Conservation (phyloP, 2,329 filamentous ascomycete genomes). For the Claviceps paspali region DNA sequence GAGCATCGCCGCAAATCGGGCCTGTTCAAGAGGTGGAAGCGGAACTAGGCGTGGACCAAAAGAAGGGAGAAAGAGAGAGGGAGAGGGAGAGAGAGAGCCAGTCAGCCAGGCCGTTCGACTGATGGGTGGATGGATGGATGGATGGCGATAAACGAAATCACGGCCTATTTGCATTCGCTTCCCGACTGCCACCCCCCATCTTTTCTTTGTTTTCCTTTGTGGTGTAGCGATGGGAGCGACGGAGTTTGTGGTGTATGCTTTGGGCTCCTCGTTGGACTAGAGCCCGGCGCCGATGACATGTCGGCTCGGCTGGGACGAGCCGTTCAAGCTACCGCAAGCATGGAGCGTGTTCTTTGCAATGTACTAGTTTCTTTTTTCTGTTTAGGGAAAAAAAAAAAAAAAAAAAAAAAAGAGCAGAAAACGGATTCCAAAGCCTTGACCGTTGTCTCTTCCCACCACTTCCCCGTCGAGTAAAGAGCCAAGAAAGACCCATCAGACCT, state of each 20-base stretch:
- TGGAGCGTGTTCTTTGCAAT: not conserved
- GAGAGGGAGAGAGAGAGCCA: no score
- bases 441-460: no score
- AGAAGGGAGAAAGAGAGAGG: not conserved
- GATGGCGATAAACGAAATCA: conserved; percentile 6
- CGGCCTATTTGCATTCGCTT: conserved; percentile 4
- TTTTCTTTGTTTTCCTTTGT: no score
- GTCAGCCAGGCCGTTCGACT: not conserved
- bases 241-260: conserved; percentile 7
- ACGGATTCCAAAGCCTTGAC: no score
- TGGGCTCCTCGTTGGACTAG: not conserved
- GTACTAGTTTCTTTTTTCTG: not conserved
- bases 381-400: not conserved
- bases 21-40: conserved; percentile 7
- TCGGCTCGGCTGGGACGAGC: no score
- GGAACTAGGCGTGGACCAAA: not conserved
- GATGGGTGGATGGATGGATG: not conserved
- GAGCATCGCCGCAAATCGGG: conserved; percentile 15
- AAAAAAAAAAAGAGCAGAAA: no score
- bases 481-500: not conserved
- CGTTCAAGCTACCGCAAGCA: no score
- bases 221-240: conserved; percentile 10
- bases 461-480: no score
- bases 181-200: not conserved
- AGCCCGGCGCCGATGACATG: no score